These are phyloP conservation scores for Aspergillus awamori DNA, from an alignment of 2,329 filamentous ascomycete genomes.

Conservation along the genomic window DNA sequence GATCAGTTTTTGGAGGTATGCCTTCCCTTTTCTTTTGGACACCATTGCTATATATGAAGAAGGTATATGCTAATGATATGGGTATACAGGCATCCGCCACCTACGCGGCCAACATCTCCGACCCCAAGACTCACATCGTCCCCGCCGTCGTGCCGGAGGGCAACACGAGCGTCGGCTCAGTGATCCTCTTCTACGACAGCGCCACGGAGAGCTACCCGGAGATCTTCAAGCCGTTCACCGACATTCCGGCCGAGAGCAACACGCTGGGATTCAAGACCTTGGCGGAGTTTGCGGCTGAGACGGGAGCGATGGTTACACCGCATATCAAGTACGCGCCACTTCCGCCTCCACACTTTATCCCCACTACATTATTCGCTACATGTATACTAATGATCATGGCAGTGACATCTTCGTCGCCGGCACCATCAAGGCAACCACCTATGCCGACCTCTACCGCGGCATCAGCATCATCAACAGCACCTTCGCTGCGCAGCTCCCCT, in stretches of 20 bases:
- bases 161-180: conserved; percentile 33
- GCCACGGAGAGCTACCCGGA: conserved; percentile 33
- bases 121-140: conserved; percentile 35
- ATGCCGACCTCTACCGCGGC: conserved; percentile 39
- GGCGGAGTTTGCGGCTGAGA: conserved; percentile 36
- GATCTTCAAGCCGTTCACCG: conserved; percentile 40
- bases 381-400: neutral
- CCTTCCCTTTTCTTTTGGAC: neutral
- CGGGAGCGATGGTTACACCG: conserved; percentile 35
- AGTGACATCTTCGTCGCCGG: conserved; percentile 43
- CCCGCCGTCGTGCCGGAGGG: conserved; percentile 31
- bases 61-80: conserved; percentile 5
- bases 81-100: conserved; percentile 28
- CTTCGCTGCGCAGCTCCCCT: conserved; percentile 44
- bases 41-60: neutral
- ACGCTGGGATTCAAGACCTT: conserved; percentile 42
- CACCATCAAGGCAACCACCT: conserved; percentile 34
- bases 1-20: conserved; percentile 30
- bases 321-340: conserved; percentile 34
- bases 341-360: no score
- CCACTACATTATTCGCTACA: neutral
- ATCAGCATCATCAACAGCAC: conserved; percentile 45
- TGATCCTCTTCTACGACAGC: conserved; percentile 45
- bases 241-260: conserved; percentile 38
- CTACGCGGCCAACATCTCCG: conserved; percentile 33